These are phyloP conservation scores for Margaritispora aquatica DNA, from an alignment of 495 filamentous ascomycete genomes.

Conservation along the genomic window DNA sequence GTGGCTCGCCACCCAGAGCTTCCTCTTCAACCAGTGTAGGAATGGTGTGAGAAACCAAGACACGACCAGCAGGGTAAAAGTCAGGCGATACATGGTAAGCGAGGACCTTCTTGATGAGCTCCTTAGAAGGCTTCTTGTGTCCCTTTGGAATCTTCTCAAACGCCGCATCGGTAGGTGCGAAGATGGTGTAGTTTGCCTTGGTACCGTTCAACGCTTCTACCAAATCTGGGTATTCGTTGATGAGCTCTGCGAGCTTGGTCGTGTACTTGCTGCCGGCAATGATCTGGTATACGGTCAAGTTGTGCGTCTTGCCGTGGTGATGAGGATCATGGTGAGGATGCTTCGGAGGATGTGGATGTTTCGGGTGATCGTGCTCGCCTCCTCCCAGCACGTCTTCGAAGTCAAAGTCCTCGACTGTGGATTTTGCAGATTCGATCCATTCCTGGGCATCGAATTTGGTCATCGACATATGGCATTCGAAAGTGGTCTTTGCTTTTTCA, in stretches of 20 bases:
- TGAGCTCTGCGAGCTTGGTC: constrained; percentile 63
- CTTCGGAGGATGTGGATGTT: constrained; percentile 24
- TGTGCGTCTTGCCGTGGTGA: constrained; percentile 28
- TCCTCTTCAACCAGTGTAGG: constrained; percentile 53
- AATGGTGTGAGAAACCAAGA: constrained; percentile 62
- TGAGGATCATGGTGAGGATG: constrained; percentile 23
- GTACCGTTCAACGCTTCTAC: constrained; percentile 65
- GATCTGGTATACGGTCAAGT: constrained; percentile 70
- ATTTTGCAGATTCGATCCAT: constrained; percentile 30
- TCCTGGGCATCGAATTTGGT: constrained; percentile 35
- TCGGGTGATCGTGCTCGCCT: constrained; percentile 1
- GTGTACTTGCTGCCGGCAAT: constrained; percentile 70
- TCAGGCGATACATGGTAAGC: constrained; percentile 65
- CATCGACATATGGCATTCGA: constrained; percentile 27
- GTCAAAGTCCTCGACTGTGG: constrained; percentile 24
- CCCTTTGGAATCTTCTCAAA: constrained; percentile 54
- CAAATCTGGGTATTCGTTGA: constrained; percentile 65
- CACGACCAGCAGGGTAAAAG: constrained; percentile 50
- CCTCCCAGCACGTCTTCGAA: constrained; percentile 12
- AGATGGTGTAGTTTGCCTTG: constrained; percentile 64
- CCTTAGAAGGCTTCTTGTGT: constrained; percentile 49
- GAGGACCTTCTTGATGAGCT: constrained; percentile 57
- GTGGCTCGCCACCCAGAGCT: constrained; percentile 43
- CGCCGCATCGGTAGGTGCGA: constrained; percentile 62
- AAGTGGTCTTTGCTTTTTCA: constrained; percentile 29